Evolutionary conservation across 371 early-diverging fungal species (phyloP), one percentile per base, ranked within the genome.

Genomic region (Mucor saturninus): DNA sequence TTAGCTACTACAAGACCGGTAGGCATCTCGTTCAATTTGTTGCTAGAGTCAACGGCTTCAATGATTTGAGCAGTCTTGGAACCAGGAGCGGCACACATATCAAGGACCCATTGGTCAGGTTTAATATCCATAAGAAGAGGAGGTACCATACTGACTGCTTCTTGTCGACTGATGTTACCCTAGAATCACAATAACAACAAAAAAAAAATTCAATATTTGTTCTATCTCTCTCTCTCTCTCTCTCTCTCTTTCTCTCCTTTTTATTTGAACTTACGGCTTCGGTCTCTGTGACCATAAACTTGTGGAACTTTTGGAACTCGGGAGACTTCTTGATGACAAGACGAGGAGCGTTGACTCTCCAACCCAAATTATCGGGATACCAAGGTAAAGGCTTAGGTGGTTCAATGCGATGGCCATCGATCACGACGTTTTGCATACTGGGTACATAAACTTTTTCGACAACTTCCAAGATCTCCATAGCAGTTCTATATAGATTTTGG

Each of bases 61-160:
- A 99, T 82, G 37, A 99, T 82, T 83, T 95, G 95, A 21, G 91
- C 91, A 7, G 95, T 94, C 76, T 95, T 95, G 45, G 93, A 92
- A 38, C 95, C 95, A 28, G 95, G 95, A 42, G 95, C 94, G 39
- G 95, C 95, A 70, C 95, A 95, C 95, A 94, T 94, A 66, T 95
- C 95, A 59, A 95, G 79, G 14, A 91, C 70, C 70, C 70, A 82
- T 71, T 98, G 96, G 61, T 93, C 83, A 14, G 95, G 90, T 70
- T 95, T 76, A n/a, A 99, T 91, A 65, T 97, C 95, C 74, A 99
- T 83, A 15, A 99, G 76, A 63, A 95, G 77, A 28, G 95, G 94
- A 26, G 99, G 99, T 56, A 99, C 92, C 99, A 99, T 99, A 77
- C 94, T 94, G 49, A 99, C 99, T 10, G 93, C 92, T 70, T 99